Evolutionary conservation across 1,284 basidiomycete species (phyloP), one percentile per base, ranked within the genome.

Genomic region (Cryptococcus sp.): DNA sequence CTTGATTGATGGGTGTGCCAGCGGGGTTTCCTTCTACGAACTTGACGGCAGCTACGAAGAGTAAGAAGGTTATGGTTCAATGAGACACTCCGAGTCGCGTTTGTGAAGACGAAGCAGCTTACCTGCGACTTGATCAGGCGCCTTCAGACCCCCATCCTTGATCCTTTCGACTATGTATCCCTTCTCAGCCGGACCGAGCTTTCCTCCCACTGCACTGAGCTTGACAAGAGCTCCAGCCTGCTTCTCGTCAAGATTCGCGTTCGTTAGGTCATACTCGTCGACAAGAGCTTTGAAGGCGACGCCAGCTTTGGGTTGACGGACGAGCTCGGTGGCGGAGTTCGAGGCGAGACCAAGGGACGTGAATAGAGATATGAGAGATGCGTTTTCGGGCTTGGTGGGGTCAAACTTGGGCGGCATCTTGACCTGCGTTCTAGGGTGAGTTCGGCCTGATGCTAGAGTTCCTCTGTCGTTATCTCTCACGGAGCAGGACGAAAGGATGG

Each of bases 71-170:
- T 19, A 38, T 50, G 16, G 43, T 41, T 41, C 40, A n/a, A 8
- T 25, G 23, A 5, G 17, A 22, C 38, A 38, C 7, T 50, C 19
- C 16, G 25, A 22, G 5, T 48, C 15, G 17, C n/a, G 6, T n/a
- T 3, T 22, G 30, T 40, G 39, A 20, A 40, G 48, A 16, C 40
- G 25, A 6, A n/a, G 10, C 7, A 25, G 78, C 85, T 65, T 69
- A 92, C 92, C 93, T 56, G 85, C 83, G 40, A 96, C 86, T 81
- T 97, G 94, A 73, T 98, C 95, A 6, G 86, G 84, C 42, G 85
- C 86, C 80, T 88, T 90, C 60, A 99, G 77, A 66, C 85, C 85
- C 22, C 85, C 88, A 59, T 86, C 84, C 23, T 88, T 73, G 66
- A 97, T 87, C 60, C 84, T 86, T 35, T 81, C 78, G 42, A 93